phyloP scores from a whole-genome alignment of 306 rosid species.

The Dryas octopetala region DNA sequence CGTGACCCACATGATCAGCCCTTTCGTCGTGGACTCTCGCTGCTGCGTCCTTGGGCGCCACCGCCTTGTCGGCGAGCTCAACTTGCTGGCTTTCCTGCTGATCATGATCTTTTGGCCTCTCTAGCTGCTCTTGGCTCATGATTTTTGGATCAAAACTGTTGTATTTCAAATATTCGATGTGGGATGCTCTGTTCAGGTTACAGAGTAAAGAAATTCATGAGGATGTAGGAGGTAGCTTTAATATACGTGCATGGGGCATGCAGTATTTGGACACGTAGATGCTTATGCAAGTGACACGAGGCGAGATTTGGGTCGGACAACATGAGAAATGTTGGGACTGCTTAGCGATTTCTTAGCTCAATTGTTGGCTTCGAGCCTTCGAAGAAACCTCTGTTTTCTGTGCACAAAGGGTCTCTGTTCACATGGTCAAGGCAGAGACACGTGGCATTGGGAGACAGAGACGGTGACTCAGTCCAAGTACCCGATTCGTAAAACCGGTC shows the following conservation, averaged over 20 bases:
- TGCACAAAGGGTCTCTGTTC: background rate
- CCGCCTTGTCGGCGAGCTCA: conserved; percentile 37
- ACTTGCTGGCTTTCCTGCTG: conserved; percentile 1
- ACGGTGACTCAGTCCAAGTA: conserved; percentile 11
- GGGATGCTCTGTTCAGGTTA: too few species aligned
- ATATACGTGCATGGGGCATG: conserved; percentile 25
- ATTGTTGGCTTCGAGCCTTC: conserved; percentile 11
- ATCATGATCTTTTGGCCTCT: conserved; percentile 21
- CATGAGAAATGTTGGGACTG: background rate
- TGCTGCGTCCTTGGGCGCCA: conserved; percentile 41
- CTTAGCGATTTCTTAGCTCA: conserved; percentile 14
- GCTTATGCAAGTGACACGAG: background rate
- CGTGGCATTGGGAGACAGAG: background rate
- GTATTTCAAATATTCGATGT: background rate
- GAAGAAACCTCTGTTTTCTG: background rate
- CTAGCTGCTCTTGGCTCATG: conserved; percentile 56
- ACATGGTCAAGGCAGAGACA: background rate
- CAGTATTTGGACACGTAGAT: conserved; percentile 16
- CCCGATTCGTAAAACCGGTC: background rate
- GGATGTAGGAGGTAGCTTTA: background rate
- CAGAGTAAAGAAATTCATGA: too few species aligned
- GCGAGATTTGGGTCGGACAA: conserved; percentile 1
- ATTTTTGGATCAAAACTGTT: background rate
- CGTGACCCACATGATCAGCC: conserved; percentile 35
- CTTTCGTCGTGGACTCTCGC: conserved; percentile 23